Evolutionary conservation across 75 land plant species (phyloP).

Genomic region (Azolla pinnata): DNA sequence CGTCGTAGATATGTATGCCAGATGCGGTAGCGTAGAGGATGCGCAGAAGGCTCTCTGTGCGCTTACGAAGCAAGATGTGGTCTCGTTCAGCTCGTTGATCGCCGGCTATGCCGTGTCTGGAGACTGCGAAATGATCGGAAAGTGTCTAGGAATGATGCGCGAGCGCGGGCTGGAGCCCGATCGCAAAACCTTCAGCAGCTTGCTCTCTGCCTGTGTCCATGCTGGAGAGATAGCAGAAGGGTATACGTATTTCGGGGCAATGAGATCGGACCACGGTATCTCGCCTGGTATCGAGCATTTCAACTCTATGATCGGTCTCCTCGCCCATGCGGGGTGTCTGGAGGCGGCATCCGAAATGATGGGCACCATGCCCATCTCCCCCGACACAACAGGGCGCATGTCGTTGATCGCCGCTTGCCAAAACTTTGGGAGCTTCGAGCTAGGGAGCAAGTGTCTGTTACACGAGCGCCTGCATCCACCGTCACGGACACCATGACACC

Average conservation of each 20-base stretch:
- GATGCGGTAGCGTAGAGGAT: background rate
- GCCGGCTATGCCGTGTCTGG: background rate
- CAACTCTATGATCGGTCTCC: conserved; percentile 8
- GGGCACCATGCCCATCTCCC: background rate
- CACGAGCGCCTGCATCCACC: too few species aligned
- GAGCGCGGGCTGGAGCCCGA: background rate
- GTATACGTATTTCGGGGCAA: background rate
- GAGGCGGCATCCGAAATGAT: conserved; percentile 8
- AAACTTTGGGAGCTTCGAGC: background rate
- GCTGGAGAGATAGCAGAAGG: conserved; percentile 12
- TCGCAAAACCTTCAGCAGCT: conserved; percentile 1
- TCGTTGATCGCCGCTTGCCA: conserved; percentile 10
- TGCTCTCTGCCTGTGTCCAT: conserved; percentile 9
- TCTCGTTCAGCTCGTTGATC: conserved; percentile 7
- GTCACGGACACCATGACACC: too few species aligned
- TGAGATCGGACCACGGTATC: conserved; percentile 1
- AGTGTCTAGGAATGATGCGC: conserved; percentile 3
- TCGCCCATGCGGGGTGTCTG: conserved; percentile 9
- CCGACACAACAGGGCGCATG: conserved; percentile 5
- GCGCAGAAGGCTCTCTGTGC: background rate
- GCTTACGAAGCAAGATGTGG: background rate
- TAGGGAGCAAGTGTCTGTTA: too few species aligned
- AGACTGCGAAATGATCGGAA: background rate
- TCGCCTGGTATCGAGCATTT: conserved; percentile 5
- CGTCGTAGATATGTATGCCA: conserved; percentile 2